Evolutionary conservation across 805 yeast genomes (phyloP).

Genomic region (Suhomyces sp.): DNA sequence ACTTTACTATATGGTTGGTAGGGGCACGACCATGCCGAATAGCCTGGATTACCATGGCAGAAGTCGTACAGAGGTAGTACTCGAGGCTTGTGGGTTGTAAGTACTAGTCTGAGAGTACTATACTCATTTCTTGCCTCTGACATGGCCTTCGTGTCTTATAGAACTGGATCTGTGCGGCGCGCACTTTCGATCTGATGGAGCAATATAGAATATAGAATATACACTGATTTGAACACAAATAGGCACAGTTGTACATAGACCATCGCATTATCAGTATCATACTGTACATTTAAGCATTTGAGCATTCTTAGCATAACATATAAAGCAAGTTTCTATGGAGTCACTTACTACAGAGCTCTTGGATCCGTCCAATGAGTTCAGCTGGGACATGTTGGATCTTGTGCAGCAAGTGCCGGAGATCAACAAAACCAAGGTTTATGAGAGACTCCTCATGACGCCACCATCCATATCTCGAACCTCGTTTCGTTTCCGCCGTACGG

Average conservation of each 20-base stretch:
- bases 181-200: neutral
- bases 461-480: conserved; percentile 59
- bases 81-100: no score
- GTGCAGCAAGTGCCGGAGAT: conserved; percentile 57
- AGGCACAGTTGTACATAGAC: no score
- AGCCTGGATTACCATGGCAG: no score
- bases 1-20: neutral
- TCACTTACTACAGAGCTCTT: conserved; percentile 40
- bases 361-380: conserved; percentile 58
- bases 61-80: no score
- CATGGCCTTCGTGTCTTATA: no score
- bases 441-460: conserved; percentile 57
- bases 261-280: no score
- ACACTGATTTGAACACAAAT: no score
- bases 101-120: no score
- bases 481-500: conserved; percentile 66
- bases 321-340: neutral
- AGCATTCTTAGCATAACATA: no score
- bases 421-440: conserved; percentile 35
- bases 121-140: no score
- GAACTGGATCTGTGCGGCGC: neutral
- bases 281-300: no score
- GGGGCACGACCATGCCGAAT: neutral
- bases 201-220: no score
- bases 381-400: conserved; percentile 69